Conservation (phyloP, 2,329 filamentous ascomycete genomes). For the Phialemonium atrogriseum region DNA sequence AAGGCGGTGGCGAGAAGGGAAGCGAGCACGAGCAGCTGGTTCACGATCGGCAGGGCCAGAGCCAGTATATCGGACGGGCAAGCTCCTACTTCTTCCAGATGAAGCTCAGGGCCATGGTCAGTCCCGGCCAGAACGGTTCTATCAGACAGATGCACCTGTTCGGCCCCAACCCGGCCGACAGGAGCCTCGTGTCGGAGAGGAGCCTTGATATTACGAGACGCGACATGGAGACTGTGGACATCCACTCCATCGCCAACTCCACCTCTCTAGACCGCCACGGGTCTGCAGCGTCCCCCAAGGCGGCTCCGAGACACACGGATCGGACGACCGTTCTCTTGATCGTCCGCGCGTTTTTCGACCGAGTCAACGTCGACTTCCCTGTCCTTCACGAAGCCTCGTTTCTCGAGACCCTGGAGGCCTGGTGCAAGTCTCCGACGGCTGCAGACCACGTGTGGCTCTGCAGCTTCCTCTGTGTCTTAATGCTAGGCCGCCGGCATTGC, state of each 20-base stretch:
- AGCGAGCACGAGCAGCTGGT: slow-evolving; percentile 21
- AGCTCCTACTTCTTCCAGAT: slow-evolving; percentile 33
- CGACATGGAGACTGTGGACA: slow-evolving; percentile 1
- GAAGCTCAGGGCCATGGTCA: slow-evolving; percentile 28
- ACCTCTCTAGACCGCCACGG: background rate
- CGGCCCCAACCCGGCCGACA: slow-evolving; percentile 28
- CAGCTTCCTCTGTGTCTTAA: slow-evolving; percentile 29
- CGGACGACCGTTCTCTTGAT: slow-evolving; percentile 10
- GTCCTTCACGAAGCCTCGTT: slow-evolving; percentile 33
- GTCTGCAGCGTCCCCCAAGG: slow-evolving; percentile 9
- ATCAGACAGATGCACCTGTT: slow-evolving; percentile 28
- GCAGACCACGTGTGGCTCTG: slow-evolving; percentile 31
- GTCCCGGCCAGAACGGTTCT: slow-evolving; percentile 16
- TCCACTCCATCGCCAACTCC: slow-evolving; percentile 1
- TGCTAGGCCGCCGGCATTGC: slow-evolving; percentile 26
- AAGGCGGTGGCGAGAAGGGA: slow-evolving; percentile 14
- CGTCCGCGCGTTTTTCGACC: slow-evolving; percentile 30
- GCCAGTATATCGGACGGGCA: slow-evolving; percentile 32
- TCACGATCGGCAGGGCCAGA: slow-evolving; percentile 33
- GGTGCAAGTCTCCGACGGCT: slow-evolving; percentile 18
- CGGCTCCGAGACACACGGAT: slow-evolving; percentile 3
- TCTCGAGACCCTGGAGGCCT: slow-evolving; percentile 28
- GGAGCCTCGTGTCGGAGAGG: slow-evolving; percentile 5
- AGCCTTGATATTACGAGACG: slow-evolving; percentile 1
- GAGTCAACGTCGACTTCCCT: slow-evolving; percentile 32